phyloP scores from a whole-genome alignment of 2,329 filamentous ascomycete species.

The Ploettnerulaceae sp. region DNA sequence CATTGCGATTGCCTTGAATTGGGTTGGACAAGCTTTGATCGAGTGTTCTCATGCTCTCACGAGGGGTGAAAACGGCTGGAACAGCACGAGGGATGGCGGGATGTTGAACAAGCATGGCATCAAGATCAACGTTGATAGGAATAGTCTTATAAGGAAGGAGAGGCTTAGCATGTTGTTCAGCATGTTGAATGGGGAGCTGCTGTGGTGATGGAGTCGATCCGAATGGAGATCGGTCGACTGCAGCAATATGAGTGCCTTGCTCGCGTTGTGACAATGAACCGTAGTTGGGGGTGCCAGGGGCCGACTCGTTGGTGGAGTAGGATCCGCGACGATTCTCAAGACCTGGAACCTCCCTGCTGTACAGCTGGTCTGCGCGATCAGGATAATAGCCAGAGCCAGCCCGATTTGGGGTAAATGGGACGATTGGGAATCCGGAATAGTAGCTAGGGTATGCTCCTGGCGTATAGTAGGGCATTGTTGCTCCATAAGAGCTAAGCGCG shows the following conservation, averaged over 20 bases:
- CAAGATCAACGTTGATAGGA: constrained; percentile 41
- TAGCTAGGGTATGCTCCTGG: constrained; percentile 33
- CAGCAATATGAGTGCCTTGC: constrained; percentile 53
- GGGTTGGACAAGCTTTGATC: constrained; percentile 94
- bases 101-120: constrained; percentile 66
- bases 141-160: constrained; percentile 33
- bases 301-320: constrained; percentile 64
- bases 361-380: constrained; percentile 29
- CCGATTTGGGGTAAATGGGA: constrained; percentile 32
- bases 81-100: constrained; percentile 83
- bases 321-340: constrained; percentile 63
- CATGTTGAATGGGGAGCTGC: constrained; percentile 44
- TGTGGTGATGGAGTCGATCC: constrained; percentile 65
- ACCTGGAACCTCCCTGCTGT: constrained; percentile 50
- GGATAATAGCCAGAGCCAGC: constrained; percentile 29
- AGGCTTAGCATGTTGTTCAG: constrained; percentile 34
- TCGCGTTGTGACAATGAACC: constrained; percentile 54
- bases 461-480: constrained; percentile 30
- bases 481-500: constrained; percentile 29
- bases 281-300: constrained; percentile 61
- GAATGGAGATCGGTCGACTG: constrained; percentile 54
- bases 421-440: constrained; percentile 29
- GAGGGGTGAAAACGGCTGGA: constrained; percentile 80
- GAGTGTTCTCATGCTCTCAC: constrained; percentile 80
- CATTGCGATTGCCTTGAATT: constrained; percentile 87